Conservation (phyloP, 2,329 filamentous ascomycete genomes). For the Cladosporium sp. region DNA sequence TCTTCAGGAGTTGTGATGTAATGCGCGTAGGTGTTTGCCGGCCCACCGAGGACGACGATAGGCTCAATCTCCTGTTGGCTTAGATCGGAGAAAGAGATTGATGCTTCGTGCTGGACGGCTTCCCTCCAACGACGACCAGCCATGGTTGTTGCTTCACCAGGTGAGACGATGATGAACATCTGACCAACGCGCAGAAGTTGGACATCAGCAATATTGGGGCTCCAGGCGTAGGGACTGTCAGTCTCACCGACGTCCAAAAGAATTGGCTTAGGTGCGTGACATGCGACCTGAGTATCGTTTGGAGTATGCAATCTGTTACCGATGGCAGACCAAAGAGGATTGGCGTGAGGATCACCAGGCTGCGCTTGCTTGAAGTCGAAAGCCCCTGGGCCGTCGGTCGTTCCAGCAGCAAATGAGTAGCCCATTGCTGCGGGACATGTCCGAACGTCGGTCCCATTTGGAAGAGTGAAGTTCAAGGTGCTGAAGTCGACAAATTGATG, state of each 20-base stretch:
- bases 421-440: slow-evolving; percentile 87
- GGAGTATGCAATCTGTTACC: slow-evolving; percentile 69
- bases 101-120: slow-evolving; percentile 56
- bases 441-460: slow-evolving; percentile 64
- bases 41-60: slow-evolving; percentile 79
- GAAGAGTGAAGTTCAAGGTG: slow-evolving; percentile 66
- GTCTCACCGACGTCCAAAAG: slow-evolving; percentile 84
- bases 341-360: slow-evolving; percentile 65
- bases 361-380: slow-evolving; percentile 94
- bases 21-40: slow-evolving; percentile 86
- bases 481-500: slow-evolving; percentile 84
- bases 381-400: slow-evolving; percentile 82
- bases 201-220: slow-evolving; percentile 85
- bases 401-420: slow-evolving; percentile 90
- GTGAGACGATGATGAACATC: slow-evolving; percentile 75
- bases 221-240: slow-evolving; percentile 76
- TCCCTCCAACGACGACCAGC: slow-evolving; percentile 80
- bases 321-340: slow-evolving; percentile 77
- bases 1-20: slow-evolving; percentile 78
- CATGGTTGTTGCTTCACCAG: slow-evolving; percentile 92
- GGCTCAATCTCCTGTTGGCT: slow-evolving; percentile 47
- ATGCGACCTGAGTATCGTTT: slow-evolving; percentile 63
- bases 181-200: slow-evolving; percentile 82
- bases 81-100: slow-evolving; percentile 17
- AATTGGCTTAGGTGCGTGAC: slow-evolving; percentile 79